Base-by-base conservation (phyloP, 169 alveolate species). In the Eimeria acervulina region DNA sequence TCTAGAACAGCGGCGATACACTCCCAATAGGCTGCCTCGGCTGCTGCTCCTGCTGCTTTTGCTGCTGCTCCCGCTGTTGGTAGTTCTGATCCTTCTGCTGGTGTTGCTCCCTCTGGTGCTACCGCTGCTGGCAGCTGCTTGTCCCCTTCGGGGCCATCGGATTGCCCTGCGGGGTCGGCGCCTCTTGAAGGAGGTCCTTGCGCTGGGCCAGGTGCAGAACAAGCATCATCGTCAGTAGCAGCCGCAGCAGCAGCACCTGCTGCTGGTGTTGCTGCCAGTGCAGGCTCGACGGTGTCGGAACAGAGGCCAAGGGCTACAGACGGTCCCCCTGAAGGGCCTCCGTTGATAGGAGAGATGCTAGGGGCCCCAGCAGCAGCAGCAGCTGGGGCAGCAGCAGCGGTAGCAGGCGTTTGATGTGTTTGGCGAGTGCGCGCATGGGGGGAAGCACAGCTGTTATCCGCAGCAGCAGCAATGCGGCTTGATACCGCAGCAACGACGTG, bases 1-100 rank as follows among this genome's bases (percentile, higher is more conserved):
- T 84, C 92, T n/a, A 84, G 38, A 31, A 78, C 78, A 44, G 40
- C 92, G 26, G 92, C 78, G 36, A 84, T 33, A 59, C 92, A 84
- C 12, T 52, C 92, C 92, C 92, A 84, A 68, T 84, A 84, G 12
- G 78, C 51, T 44, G 78, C 92, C 68, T 59, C 68, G 0, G 68
- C 19, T 2, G 3, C 68, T 15, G 68, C 68, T 59, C n/a, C 21
- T 59, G 28, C n/a, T 12, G 19, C 55, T 47, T 5, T 12, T 47
- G 55, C 12, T 47, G 55, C 55, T 47, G 55, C 5, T 36, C 51
- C 90, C 51, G 70, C 44, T 31, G 26, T 23, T 28, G 88, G n/a
- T n/a, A n/a, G n/a, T n/a, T n/a, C n/a, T n/a, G n/a, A n/a, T n/a
- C n/a, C 90, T 55, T 5, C 68, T 21, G 84, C 21, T 21, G 23